phyloP scores from a whole-genome alignment of 805 yeast species.

The Starmera caribaea region DNA sequence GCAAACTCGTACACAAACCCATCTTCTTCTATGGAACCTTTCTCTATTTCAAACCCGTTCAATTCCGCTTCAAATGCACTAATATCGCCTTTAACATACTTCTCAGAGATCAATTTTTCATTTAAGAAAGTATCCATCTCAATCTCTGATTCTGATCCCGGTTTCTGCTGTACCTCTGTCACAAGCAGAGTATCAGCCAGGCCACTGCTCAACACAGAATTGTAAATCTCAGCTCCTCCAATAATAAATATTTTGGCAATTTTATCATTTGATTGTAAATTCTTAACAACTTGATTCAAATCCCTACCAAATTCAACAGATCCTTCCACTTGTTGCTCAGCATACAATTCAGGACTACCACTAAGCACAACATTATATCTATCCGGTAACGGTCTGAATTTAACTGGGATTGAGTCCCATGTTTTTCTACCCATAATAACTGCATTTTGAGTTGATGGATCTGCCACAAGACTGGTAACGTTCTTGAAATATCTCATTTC shows the following conservation, averaged over 20 bases:
- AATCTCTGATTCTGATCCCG: constrained; percentile 11
- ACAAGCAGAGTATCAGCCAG: constrained; percentile 48
- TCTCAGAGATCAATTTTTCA: constrained; percentile 16
- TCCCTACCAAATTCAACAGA: too few species aligned
- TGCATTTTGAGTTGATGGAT: constrained; percentile 43
- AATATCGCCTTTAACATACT: constrained; percentile 29
- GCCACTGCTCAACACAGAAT: constrained; percentile 34
- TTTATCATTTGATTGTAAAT: constrained; percentile 16
- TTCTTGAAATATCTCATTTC: constrained; percentile 82
- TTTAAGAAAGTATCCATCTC: constrained; percentile 68
- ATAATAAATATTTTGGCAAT: constrained; percentile 67
- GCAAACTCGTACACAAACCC: constrained; percentile 51
- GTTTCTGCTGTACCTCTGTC: constrained; percentile 49
- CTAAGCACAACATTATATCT: constrained; percentile 74
- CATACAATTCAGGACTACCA: constrained; percentile 26
- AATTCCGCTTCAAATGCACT: constrained; percentile 26
- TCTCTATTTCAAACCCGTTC: constrained; percentile 22
- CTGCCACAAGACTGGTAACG: constrained; percentile 44
- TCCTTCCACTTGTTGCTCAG: constrained; percentile 21
- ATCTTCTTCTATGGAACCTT: constrained; percentile 29
- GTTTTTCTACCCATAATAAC: constrained; percentile 96
- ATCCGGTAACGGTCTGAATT: constrained; percentile 73
- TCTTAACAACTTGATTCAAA: constrained; percentile 31
- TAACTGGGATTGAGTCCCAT: constrained; percentile 86
- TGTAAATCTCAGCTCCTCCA: constrained; percentile 89